Evolutionary conservation across 2,329 filamentous ascomycete species (phyloP).

Genomic region (Tetracladium maxilliforme): DNA sequence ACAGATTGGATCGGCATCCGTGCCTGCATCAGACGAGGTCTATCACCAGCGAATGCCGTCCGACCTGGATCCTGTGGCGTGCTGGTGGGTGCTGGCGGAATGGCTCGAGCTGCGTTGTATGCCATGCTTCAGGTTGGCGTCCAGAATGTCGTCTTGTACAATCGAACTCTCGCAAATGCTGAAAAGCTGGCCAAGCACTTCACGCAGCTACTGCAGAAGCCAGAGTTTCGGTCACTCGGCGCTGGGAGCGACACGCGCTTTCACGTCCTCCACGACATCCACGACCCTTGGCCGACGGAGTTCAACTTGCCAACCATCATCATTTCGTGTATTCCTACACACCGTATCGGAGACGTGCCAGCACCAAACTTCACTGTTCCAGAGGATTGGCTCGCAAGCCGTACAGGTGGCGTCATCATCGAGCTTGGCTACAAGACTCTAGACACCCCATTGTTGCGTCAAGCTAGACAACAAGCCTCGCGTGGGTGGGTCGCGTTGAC

Average conservation of each 20-base stretch:
- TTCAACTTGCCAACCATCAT: conserved; percentile 57
- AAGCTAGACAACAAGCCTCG: conserved; percentile 41
- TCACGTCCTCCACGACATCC: conserved; percentile 37
- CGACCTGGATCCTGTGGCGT: conserved; percentile 38
- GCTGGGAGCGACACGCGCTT: conserved; percentile 12
- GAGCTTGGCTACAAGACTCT: conserved; percentile 64
- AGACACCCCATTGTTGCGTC: conserved; percentile 54
- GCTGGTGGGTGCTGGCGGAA: conserved; percentile 54
- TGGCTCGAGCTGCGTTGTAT: conserved; percentile 67
- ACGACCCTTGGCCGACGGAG: conserved; percentile 48
- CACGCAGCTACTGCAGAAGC: conserved; percentile 32
- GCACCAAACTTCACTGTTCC: conserved; percentile 60
- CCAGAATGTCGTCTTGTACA: conserved; percentile 60
- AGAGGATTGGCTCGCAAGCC: conserved; percentile 52
- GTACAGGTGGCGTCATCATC: conserved; percentile 61
- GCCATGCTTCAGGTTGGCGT: conserved; percentile 67
- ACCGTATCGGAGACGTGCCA: conserved; percentile 45
- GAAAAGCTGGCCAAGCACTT: conserved; percentile 56
- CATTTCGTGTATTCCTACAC: conserved; percentile 61
- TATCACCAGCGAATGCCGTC: conserved; percentile 58
- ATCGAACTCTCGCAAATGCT: conserved; percentile 54
- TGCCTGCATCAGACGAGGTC: conserved; percentile 54
- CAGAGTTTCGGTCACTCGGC: conserved; percentile 25
- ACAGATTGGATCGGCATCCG: conserved; percentile 72
- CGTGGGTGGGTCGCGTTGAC: conserved; percentile 63